phyloP scores from a whole-genome alignment of 1,284 basidiomycete species.

The Schizophyllum amplum region DNA sequence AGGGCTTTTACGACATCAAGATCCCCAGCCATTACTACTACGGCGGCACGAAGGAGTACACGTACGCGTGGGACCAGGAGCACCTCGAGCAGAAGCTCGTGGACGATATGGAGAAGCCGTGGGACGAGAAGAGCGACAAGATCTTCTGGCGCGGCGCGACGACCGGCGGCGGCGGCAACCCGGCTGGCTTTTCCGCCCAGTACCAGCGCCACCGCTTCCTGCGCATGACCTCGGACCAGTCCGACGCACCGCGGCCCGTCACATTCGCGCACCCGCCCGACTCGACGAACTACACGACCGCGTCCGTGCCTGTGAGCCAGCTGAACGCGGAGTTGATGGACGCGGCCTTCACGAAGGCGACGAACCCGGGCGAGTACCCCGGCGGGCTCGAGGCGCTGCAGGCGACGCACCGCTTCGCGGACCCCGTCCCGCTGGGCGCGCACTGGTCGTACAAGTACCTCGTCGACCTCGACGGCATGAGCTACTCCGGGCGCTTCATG shows the following conservation, averaged over 20 bases:
- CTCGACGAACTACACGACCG: background rate
- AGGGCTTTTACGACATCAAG: slow-evolving; percentile 81
- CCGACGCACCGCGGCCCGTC: background rate
- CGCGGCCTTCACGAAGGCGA: slow-evolving; percentile 77
- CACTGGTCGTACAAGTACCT: slow-evolving; percentile 93
- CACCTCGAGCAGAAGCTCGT: slow-evolving; percentile 62
- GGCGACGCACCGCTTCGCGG: slow-evolving; percentile 65
- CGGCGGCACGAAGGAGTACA: slow-evolving; percentile 65
- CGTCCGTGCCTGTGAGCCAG: slow-evolving; percentile 7
- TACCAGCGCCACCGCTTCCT: slow-evolving; percentile 70
- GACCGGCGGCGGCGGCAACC: slow-evolving; percentile 85
- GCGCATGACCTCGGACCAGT: background rate
- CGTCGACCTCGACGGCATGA: slow-evolving; percentile 89
- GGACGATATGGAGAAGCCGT: slow-evolving; percentile 79
- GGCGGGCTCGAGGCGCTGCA: slow-evolving; percentile 28
- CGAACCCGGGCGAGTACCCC: slow-evolving; percentile 32
- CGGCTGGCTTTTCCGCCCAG: slow-evolving; percentile 73
- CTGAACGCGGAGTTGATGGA: slow-evolving; percentile 86
- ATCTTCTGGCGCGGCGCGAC: slow-evolving; percentile 86
- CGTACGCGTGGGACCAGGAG: slow-evolving; percentile 83
- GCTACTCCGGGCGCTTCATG: slow-evolving; percentile 88
- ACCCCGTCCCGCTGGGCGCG: slow-evolving; percentile 72
- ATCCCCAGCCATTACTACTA: slow-evolving; percentile 96
- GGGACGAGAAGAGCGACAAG: slow-evolving; percentile 63
- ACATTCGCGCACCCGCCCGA: background rate